Conservation (phyloP, 164 flowering plant genomes). For the Chimonanthus salicifolius region DNA sequence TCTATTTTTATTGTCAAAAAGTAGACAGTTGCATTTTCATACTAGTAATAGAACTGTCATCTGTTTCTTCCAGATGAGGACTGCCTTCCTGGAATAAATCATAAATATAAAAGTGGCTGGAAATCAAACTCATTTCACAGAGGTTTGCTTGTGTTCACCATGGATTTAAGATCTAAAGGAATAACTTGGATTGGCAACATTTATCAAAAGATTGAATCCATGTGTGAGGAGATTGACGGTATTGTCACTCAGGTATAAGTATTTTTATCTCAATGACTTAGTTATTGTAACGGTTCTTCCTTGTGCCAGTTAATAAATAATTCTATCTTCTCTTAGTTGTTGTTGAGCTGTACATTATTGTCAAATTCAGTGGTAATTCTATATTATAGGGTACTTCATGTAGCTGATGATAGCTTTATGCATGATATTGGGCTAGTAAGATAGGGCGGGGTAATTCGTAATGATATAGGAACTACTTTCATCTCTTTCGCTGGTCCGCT, state of each 20-base stretch:
- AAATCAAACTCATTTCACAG: neutral
- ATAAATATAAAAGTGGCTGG: neutral
- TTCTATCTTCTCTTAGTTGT: conserved; percentile 2
- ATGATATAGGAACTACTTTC: too few relatives aligned
- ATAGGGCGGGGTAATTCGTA: too few relatives aligned
- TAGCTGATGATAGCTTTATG: neutral
- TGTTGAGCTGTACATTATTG: too few relatives aligned
- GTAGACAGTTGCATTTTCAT: neutral
- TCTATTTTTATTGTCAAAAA: neutral
- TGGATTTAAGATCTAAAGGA: conserved; percentile 52
- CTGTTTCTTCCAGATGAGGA: neutral
- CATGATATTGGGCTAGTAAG: too few relatives aligned
- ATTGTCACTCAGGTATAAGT: conserved; percentile 9
- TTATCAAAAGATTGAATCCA: conserved; percentile 67
- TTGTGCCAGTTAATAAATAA: neutral
- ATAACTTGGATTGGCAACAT: conserved; percentile 67
- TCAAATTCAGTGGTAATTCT: neutral
- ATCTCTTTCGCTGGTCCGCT: too few relatives aligned
- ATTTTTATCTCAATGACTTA: neutral
- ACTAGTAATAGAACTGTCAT: neutral
- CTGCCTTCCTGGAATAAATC: neutral
- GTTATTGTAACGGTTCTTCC: neutral
- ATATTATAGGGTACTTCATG: neutral
- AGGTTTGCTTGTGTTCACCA: conserved; percentile 11
- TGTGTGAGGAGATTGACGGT: conserved; percentile 78